phyloP scores from a whole-genome alignment of 768 basidiomycete genomes.

The Thelephora ganbajun region DNA sequence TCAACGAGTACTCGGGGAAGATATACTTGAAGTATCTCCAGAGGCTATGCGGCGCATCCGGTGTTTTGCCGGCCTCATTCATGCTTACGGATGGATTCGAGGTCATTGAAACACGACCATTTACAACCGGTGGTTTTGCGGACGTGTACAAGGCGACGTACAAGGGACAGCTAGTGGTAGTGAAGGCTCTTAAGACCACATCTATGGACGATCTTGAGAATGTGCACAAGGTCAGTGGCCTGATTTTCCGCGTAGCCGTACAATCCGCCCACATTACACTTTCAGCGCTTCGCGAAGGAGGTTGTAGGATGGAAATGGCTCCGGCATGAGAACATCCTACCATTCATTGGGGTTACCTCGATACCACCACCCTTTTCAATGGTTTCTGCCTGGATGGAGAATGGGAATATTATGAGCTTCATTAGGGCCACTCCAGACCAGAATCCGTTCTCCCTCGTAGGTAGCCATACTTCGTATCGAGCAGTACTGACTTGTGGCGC shows the following conservation, averaged over 20 bases:
- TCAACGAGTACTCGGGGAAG: too few relatives aligned
- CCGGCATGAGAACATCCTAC: slow-evolving; percentile 1
- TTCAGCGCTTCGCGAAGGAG: slow-evolving; percentile 3
- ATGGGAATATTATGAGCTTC: not conserved
- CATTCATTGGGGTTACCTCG: not conserved
- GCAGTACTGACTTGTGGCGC: not conserved
- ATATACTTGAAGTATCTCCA: not conserved
- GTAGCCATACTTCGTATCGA: not conserved
- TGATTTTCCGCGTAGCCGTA: not conserved
- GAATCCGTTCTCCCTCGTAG: not conserved
- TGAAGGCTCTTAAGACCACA: not conserved
- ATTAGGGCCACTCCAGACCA: not conserved
- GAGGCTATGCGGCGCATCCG: not conserved
- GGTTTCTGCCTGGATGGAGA: too few relatives aligned
- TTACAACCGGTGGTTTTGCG: not conserved
- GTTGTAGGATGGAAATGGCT: slow-evolving; percentile 3
- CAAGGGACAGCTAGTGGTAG: not conserved
- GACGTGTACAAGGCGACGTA: not conserved
- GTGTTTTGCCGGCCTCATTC: not conserved
- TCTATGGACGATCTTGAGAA: not conserved
- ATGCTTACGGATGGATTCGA: not conserved
- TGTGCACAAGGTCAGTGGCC: not conserved
- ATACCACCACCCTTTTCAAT: not conserved
- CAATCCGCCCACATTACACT: not conserved
- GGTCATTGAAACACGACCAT: not conserved